Conservation (phyloP, 2,329 filamentous ascomycete genomes). For the Colletotrichum sidae region DNA sequence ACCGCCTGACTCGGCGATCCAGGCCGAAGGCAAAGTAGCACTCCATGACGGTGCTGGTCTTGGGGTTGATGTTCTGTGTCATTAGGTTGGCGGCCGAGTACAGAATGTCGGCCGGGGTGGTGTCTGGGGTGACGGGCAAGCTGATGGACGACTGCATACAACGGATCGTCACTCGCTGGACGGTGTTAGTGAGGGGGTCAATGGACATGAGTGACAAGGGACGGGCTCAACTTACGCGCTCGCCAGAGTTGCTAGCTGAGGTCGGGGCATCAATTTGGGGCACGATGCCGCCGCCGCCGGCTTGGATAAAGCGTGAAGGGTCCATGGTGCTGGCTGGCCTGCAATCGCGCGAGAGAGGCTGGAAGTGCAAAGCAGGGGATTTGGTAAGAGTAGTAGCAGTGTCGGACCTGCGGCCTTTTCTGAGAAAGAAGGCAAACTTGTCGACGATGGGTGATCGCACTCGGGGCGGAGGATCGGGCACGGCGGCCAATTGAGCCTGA, state of each 20-base stretch:
- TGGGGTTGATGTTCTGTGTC: constrained; percentile 71
- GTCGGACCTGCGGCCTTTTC: constrained; percentile 52
- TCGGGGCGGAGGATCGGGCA: constrained; percentile 48
- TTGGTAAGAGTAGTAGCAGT: constrained; percentile 40
- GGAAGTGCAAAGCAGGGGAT: constrained; percentile 24
- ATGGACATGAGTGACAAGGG: neutral
- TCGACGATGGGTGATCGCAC: constrained; percentile 57
- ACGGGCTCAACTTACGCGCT: constrained; percentile 69
- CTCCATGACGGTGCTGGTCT: constrained; percentile 80
- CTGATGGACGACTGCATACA: constrained; percentile 77
- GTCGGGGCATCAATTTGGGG: constrained; percentile 78
- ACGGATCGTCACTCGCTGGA: constrained; percentile 76
- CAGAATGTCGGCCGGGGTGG: constrained; percentile 80
- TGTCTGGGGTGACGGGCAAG: constrained; percentile 79
- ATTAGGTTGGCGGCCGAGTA: constrained; percentile 73
- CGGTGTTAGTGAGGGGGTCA: constrained; percentile 42
- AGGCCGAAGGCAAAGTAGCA: constrained; percentile 80
- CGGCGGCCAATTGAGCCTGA: constrained; percentile 54
- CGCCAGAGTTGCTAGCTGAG: constrained; percentile 83
- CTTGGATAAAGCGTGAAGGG: constrained; percentile 51
- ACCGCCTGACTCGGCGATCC: constrained; percentile 84
- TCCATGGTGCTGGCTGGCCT: constrained; percentile 32
- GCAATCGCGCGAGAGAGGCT: constrained; percentile 23
- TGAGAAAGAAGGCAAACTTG: constrained; percentile 60
- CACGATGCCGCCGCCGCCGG: constrained; percentile 59